Percentiles rank a stretch among this genome's conserved stretches.
phyloP scores from a whole-genome alignment of 192 early-diverging fungal genomes.

The Dispira simplex region DNA sequence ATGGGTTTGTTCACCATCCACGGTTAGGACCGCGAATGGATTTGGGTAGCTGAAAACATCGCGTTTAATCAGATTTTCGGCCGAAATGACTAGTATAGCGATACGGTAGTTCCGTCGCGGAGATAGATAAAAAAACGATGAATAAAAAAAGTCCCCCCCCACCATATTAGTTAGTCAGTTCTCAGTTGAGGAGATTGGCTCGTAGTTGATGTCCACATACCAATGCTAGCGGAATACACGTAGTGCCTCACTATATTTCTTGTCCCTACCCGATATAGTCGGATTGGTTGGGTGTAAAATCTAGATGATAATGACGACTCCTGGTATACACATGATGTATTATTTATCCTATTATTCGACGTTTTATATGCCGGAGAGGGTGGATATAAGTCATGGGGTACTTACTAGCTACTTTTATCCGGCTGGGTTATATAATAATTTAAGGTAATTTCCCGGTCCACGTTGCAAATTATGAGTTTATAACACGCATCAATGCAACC shows the following conservation, averaged over 20 bases:
- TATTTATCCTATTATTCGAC: too few species aligned
- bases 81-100: conserved; percentile 58
- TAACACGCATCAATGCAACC: too few species aligned
- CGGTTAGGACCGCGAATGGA: conserved; percentile 90
- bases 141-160: not conserved
- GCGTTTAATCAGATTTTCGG: conserved; percentile 79
- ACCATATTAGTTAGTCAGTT: not conserved
- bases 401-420: conserved; percentile 2
- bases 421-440: not conserved
- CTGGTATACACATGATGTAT: not conserved
- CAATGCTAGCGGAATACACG: not conserved
- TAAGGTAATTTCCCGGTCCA: too few species aligned
- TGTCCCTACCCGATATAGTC: not conserved
- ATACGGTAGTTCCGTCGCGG: too few species aligned
- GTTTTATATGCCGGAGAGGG: too few species aligned
- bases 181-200: not conserved
- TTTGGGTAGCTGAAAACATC: conserved; percentile 88
- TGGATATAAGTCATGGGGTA: not conserved
- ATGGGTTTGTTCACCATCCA: conserved; percentile 91
- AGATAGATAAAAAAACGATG: not conserved
- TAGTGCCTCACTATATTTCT: not conserved
- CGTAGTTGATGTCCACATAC: not conserved
- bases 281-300: not conserved
- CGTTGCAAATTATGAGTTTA: too few species aligned
- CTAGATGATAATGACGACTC: not conserved